Conservation (phyloP, 2,329 filamentous ascomycete species). For the Colletotrichum lentis region DNA sequence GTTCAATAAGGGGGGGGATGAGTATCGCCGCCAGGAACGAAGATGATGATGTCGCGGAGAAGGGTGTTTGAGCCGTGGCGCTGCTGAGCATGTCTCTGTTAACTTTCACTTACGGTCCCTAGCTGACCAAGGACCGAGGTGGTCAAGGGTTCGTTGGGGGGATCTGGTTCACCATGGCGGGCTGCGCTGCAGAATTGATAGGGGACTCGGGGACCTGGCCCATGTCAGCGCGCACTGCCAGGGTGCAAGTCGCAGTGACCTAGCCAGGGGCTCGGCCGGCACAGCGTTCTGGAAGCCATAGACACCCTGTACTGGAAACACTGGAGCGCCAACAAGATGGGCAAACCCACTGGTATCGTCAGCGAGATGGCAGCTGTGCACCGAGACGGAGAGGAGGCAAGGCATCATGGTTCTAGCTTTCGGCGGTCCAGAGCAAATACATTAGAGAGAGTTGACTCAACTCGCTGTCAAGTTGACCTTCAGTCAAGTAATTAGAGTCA, state of each 20-base stretch:
- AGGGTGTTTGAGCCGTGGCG: conserved; percentile 19
- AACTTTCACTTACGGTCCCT: not conserved
- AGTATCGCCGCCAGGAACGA: not conserved
- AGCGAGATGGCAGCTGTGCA: not conserved
- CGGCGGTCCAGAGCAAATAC: not conserved
- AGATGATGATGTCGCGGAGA: conserved; percentile 9
- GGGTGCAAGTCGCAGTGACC: conserved; percentile 26
- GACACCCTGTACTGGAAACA: conserved; percentile 23
- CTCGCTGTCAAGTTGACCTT: not conserved
- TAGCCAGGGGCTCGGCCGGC: conserved; percentile 17
- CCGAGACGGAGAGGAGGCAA: conserved; percentile 9
- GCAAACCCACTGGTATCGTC: not conserved
- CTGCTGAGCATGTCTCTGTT: conserved; percentile 8
- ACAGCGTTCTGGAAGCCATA: conserved; percentile 19
- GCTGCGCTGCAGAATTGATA: conserved; percentile 12
- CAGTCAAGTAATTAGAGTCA: too few species aligned
- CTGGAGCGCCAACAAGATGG: conserved; percentile 27
- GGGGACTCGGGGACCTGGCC: conserved; percentile 29
- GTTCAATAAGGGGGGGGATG: not conserved
- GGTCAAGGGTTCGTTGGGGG: conserved; percentile 14
- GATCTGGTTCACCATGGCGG: not conserved
- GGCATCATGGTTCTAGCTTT: conserved; percentile 8
- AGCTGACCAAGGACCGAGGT: not conserved
- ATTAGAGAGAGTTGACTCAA: not conserved
- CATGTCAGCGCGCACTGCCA: conserved; percentile 24